Evolutionary conservation across 805 yeast genomes (phyloP), one percentile per base, ranked within the genome.

Genomic region (Scheffersomyces coipomensis): DNA sequence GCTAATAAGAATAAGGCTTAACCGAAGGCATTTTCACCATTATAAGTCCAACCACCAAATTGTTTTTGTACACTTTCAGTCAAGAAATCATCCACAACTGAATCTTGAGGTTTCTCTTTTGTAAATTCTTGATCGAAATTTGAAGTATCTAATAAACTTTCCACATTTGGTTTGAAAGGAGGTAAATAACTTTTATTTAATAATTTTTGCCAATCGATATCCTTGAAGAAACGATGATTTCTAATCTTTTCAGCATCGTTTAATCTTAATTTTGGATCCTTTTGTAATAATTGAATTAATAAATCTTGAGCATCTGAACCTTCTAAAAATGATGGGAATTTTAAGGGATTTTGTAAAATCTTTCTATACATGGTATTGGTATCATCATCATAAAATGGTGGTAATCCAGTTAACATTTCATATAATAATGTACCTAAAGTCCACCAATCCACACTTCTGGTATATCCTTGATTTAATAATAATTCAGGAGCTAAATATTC

Each of bases 31-130:
- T 53, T 64, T 35, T 75, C 82, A 2, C 93, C 95, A 34, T 83
- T 87, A 62, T 90, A 91, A 2, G 98, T 91, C 99, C 99, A 93
- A 5, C 99, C 98, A 34, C 97, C 98, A 71, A 93, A 93, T 66
- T 93, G 98, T 58, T 85, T 81, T 64, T 93, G 99, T n/a, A 93
- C 97, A 52, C 90, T 80, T 52, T 89, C 98, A 55, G 95, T 86
- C 46, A 93, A 74, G 50, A 78, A 88, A 55, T 88, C 95, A 59
- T 90, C 95, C 13, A 90, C 97, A 10, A 93, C 97, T 45, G 96
- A 86, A 60, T 93, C 99, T 49, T 88, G 83, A 3, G 99, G 98
- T 51, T 83, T 81, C 55, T 93, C 98, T 54, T 74, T 83, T 4
- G 99, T 93, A 58, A 93, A 93, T 56, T 86, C 95, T 47, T 81